phyloP scores from a whole-genome alignment of 140 eudicot genomes.

The Anethum foeniculum region DNA sequence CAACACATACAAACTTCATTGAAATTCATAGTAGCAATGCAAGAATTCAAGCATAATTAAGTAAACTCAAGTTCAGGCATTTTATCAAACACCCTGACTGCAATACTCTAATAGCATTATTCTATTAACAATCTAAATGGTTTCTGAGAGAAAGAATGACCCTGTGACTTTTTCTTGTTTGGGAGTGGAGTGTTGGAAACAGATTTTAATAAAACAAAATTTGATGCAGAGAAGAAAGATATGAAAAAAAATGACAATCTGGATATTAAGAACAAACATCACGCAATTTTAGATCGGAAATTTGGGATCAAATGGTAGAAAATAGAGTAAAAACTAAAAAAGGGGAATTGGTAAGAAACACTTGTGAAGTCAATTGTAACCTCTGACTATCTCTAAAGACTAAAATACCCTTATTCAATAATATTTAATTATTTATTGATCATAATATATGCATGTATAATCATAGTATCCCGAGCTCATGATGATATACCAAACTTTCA shows the following conservation, averaged over 20 bases:
- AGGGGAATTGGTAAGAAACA: not conserved
- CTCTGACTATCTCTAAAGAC: not conserved
- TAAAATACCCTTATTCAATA: not conserved
- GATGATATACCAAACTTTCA: not conserved
- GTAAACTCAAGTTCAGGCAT: not conserved
- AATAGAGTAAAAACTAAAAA: not conserved
- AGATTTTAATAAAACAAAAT: not conserved
- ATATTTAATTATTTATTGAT: not conserved
- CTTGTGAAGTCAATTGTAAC: not conserved
- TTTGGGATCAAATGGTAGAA: not conserved
- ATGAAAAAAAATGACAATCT: not conserved
- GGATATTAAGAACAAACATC: not conserved
- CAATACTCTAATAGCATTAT: too few relatives aligned
- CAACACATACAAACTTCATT: not conserved
- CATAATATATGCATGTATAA: not conserved
- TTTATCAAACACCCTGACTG: not conserved
- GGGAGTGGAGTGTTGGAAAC: not conserved
- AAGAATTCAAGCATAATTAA: not conserved
- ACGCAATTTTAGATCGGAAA: not conserved
- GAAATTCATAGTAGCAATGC: not conserved
- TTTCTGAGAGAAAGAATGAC: not conserved
- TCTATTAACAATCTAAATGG: not conserved
- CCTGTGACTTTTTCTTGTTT: not conserved
- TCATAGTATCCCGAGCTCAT: not conserved
- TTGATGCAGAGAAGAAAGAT: not conserved